Conservation (phyloP, 345 rosid genomes). For the Camelina sativa region DNA sequence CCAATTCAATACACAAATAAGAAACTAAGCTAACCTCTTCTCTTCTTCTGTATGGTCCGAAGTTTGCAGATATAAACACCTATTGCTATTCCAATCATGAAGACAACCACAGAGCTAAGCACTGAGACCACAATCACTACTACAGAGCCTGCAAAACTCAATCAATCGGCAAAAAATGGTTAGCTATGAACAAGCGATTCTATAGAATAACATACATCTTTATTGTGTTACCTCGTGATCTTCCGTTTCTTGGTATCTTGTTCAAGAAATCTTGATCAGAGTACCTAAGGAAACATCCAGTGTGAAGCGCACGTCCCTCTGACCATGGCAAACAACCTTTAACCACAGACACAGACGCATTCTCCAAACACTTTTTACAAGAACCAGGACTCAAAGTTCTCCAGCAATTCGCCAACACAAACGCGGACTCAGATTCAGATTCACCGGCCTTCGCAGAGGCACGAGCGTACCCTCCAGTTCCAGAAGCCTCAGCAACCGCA, state of each 20-base stretch:
- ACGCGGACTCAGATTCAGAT: constrained; percentile 50
- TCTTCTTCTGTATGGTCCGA: constrained; percentile 62
- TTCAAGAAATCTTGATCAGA: constrained; percentile 84
- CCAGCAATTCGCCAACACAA: constrained; percentile 89
- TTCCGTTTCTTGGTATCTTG: constrained; percentile 50
- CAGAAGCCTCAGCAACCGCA: constrained; percentile 55
- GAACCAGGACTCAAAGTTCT: constrained; percentile 61
- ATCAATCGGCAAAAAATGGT: constrained; percentile 3
- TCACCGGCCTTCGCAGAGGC: constrained; percentile 40
- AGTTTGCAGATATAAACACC: constrained; percentile 69
- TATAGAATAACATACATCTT: neutral
- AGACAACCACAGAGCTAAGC: constrained; percentile 64
- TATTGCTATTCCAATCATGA: constrained; percentile 58
- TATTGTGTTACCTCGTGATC: constrained; percentile 56
- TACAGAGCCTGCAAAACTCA: constrained; percentile 55
- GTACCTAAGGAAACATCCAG: constrained; percentile 90
- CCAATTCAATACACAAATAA: neutral
- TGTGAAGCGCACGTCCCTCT: constrained; percentile 81
- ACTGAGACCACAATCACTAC: constrained; percentile 72
- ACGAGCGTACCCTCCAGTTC: constrained; percentile 57
- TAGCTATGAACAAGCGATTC: constrained; percentile 12
- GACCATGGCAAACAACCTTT: constrained; percentile 78
- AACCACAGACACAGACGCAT: constrained; percentile 63
- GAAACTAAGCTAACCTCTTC: constrained; percentile 58
- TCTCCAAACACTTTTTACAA: constrained; percentile 71